Evolutionary conservation across 2,329 filamentous ascomycete genomes (phyloP).

Genomic region (Sphaerulina populicola): DNA sequence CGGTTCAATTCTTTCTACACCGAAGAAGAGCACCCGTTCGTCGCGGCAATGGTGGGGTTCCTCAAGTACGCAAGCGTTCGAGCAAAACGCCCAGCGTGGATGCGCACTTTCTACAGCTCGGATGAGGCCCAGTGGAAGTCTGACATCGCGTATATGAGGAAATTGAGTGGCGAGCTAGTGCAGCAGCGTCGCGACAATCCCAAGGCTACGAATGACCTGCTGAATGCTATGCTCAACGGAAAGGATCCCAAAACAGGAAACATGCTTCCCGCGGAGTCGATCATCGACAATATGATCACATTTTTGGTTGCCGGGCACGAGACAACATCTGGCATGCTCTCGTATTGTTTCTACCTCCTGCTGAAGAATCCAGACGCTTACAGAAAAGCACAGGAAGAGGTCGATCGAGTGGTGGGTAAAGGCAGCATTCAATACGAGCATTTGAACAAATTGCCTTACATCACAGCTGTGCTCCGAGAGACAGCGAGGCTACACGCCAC

Average conservation of each 20-base stretch:
- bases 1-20: conserved; percentile 64
- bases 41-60: conserved; percentile 58
- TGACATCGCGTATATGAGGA: conserved; percentile 49
- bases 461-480: conserved; percentile 59
- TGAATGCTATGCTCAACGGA: conserved; percentile 62
- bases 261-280: conserved; percentile 53
- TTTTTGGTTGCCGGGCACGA: conserved; percentile 62
- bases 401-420: conserved; percentile 56
- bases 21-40: conserved; percentile 61
- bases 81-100: conserved; percentile 39
- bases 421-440: conserved; percentile 53
- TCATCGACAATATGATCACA: conserved; percentile 59
- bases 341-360: conserved; percentile 58
- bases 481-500: conserved; percentile 53
- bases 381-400: conserved; percentile 56
- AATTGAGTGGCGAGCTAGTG: conserved; percentile 53
- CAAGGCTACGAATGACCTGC: conserved; percentile 54
- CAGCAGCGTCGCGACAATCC: conserved; percentile 50
- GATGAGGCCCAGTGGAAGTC: conserved; percentile 43
- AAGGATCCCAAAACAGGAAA: conserved; percentile 60
- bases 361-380: conserved; percentile 55
- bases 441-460: conserved; percentile 56
- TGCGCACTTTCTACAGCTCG: conserved; percentile 37
- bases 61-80: conserved; percentile 40
- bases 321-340: conserved; percentile 59